Base-by-base conservation (phyloP, 495 filamentous ascomycete genomes). In the Bacidia gigantensis region DNA sequence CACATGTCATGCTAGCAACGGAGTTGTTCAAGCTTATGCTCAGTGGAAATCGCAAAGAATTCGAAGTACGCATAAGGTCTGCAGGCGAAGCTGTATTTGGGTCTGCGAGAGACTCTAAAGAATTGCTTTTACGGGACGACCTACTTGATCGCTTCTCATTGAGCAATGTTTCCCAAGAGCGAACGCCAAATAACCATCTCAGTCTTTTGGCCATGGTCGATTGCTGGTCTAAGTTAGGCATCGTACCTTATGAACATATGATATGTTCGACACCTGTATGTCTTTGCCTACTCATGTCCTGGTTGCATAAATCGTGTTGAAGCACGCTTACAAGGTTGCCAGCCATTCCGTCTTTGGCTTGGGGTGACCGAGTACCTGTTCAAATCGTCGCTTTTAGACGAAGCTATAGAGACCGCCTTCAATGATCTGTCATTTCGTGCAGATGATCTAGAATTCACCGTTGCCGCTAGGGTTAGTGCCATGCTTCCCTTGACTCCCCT, bases 161-260 rank as follows among this genome's bases (percentile, higher is more conserved):
- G 1, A 81, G 83, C 17, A 73, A 86, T 67, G 55, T 69, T 55
- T 69, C 82, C 53, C 79, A 80, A 54, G 72, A 79, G 59, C 71
- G 81, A 0, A 72, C 82, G 18, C 87, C 83, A 23, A 98, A 98
- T 67, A 96, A 87, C 60, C 92, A 98, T 65, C 72, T 98, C 26
- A 85, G 79, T 67, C 76, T 98, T 46, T 77, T 98, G 35, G 93
- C 90, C n/a, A 98, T 98, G 78, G 92, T 97, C 24, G 92, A 98
- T 68, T 97, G 88, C 67, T 98, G 92, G 92, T 89, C 81, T 66
- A 84, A 84, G 53, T 73, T 95, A 12, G 85, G 82, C 26, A 98
- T 95, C 56, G 84, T 92, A 26, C 92, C 92, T 1, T 98, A 97
- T 65, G 89, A 97, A 66, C 92, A 98, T 70, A 96, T 97, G 88